Conservation (phyloP, 2,329 filamentous ascomycete genomes). For the Nannizziopsis arthrosporioides region DNA sequence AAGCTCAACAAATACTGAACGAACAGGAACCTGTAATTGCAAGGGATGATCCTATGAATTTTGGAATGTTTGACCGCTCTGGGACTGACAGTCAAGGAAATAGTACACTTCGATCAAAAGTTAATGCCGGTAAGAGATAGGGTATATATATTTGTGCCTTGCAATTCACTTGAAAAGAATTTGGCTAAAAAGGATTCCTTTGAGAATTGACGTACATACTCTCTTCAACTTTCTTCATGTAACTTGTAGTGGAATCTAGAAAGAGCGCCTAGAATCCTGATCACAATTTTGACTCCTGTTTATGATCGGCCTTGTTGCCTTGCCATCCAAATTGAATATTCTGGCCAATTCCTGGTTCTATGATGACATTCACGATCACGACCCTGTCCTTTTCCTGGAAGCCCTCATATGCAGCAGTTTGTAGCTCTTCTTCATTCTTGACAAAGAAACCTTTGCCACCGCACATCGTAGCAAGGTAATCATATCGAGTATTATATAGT, state of each 20-base stretch:
- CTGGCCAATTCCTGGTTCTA: slow-evolving; percentile 41
- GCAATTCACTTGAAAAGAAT: no score
- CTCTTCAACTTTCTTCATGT: no score
- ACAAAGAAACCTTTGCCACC: slow-evolving; percentile 44
- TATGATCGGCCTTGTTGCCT: slow-evolving; percentile 16
- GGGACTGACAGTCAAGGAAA: no score
- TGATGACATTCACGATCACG: slow-evolving; percentile 45
- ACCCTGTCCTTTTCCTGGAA: slow-evolving; percentile 37
- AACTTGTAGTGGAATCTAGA: no score
- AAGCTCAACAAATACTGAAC: slow-evolving; percentile 19
- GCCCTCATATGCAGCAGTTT: slow-evolving; percentile 40
- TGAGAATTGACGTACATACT: no score
- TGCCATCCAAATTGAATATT: slow-evolving; percentile 30
- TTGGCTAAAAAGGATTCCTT: no score
- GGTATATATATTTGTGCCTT: no score
- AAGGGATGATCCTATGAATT: no score
- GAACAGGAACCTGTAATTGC: neutral
- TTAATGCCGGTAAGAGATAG: no score
- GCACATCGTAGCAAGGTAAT: slow-evolving; percentile 44
- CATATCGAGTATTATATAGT: slow-evolving; percentile 45
- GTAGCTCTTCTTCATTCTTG: slow-evolving; percentile 41
- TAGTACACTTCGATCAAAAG: no score
- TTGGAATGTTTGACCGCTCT: no score
- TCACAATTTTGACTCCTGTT: slow-evolving; percentile 19
- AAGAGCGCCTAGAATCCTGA: no score